Conservation (phyloP, 208 protist genomes). For the Trypanosoma caninum region DNA sequence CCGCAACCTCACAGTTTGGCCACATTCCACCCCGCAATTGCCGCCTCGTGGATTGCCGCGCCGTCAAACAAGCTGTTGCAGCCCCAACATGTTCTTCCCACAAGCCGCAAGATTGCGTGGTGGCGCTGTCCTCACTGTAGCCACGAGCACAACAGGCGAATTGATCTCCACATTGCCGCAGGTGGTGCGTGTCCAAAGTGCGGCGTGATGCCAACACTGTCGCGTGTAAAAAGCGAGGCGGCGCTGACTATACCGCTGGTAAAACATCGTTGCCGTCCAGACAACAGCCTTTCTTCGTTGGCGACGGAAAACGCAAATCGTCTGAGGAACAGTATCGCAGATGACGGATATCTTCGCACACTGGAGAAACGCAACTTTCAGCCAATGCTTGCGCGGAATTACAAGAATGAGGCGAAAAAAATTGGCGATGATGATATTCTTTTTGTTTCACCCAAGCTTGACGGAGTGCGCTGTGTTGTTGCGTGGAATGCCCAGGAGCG, state of each 20-base stretch:
- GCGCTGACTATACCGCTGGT: conserved; percentile 1
- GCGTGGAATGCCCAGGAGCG: conserved; percentile 53
- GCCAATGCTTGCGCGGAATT: conserved; percentile 88
- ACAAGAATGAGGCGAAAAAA: conserved; percentile 50
- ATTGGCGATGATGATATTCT: conserved; percentile 52
- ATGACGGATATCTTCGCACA: conserved; percentile 54
- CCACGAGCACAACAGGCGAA: conserved; percentile 59
- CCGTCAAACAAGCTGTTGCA: conserved; percentile 80
- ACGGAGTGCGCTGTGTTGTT: conserved; percentile 87
- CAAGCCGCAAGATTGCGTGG: conserved; percentile 70
- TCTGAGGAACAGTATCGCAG: conserved; percentile 70
- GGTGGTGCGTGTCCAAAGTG: conserved; percentile 74
- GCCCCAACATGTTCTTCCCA: conserved; percentile 68
- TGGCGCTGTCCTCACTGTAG: conserved; percentile 68
- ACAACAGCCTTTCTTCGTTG: conserved; percentile 36
- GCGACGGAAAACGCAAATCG: conserved; percentile 51
- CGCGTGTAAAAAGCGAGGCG: not conserved
- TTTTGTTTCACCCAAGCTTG: conserved; percentile 84
- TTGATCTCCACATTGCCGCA: conserved; percentile 70
- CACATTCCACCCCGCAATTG: conserved; percentile 59
- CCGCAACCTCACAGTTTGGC: conserved; percentile 29
- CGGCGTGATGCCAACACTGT: conserved; percentile 30
- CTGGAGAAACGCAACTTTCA: conserved; percentile 67
- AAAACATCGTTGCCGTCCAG: conserved; percentile 55
- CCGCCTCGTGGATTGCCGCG: conserved; percentile 60